Percentiles rank a stretch among this genome's conserved stretches.
These are phyloP conservation scores for Ophiostoma montium DNA, from an alignment of 2,329 filamentous ascomycete genomes.

Conservation along the genomic window DNA sequence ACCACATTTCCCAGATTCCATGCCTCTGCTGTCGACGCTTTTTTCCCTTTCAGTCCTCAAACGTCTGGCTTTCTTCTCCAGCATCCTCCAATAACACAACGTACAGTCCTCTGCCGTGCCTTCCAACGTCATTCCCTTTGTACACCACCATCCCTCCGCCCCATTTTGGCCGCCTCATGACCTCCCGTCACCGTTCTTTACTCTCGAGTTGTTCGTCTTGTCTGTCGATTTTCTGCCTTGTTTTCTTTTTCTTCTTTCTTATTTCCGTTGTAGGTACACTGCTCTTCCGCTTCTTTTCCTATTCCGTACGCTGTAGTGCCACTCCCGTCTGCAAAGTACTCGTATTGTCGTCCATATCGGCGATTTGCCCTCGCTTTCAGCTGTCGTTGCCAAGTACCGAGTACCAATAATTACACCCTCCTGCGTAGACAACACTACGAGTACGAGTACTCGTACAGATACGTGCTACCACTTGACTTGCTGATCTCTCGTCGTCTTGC, in stretches of 20 bases:
- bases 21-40: not conserved
- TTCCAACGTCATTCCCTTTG: too few species aligned
- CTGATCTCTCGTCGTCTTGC: not conserved
- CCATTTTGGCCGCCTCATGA: too few species aligned
- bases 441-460: not conserved
- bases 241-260: not conserved
- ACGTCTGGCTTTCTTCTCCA: not conserved
- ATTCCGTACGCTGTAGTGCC: too few species aligned
- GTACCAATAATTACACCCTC: too few species aligned
- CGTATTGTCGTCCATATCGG: too few species aligned
- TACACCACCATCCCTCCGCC: too few species aligned
- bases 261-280: not conserved
- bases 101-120: too few species aligned
- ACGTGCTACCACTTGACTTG: not conserved
- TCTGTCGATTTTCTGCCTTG: not conserved
- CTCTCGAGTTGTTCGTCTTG: not conserved
- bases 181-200: too few species aligned
- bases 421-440: not conserved
- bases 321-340: too few species aligned
- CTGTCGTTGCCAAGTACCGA: too few species aligned
- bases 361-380: too few species aligned
- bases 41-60: not conserved
- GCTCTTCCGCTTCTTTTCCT: not conserved
- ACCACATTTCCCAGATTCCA: constrained; percentile 10
- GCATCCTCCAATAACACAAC: not conserved